Base-by-base conservation (phyloP, 202 grass and related monocot species). In the Bolboschoenoplectus hybrid region DNA sequence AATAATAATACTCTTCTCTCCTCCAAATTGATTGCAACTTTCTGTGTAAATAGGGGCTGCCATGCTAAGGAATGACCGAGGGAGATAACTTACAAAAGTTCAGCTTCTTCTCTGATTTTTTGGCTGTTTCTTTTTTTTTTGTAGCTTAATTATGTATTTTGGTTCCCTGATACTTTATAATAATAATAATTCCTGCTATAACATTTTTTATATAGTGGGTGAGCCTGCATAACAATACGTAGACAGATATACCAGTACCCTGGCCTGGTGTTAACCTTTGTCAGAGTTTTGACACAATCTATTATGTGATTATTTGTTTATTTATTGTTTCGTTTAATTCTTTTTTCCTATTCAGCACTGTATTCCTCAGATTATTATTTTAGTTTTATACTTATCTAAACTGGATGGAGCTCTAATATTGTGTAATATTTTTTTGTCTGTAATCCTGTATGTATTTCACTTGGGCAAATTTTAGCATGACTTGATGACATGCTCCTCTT, bases 141-240 rank as follows among this genome's bases (percentile, higher is more conserved):
- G 56, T 63, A 61, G 61, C 64, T 43, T 46, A 17, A 19, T 64
- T 32, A 12, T 74, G 70, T 80, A 60, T 56, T 79, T 78, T 56
- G 9, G 34, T 78, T 78, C 1, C 9, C 0, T 58, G 74, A 40
- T 58, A 5, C 75, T 80, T n/a, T 60, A 80, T 80, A 40, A 80
- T 39, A 38, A 77, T 57, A 79, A 57, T 79, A 80, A 58, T 60
- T 58, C 14, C 35, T 41, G 74, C 52, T 60, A 40, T 58, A 58
- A 58, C 14, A 9, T 79, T 79, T 79, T 79, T 78, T 16, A n/a
- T 79, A 10, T 79, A 9, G 74, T 79, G 51, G 74, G 74, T 79
- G n/a, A 58, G 52, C 52, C 14, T 80, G 16, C 34, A 78, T 57
- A 80, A 58, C 75, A 19, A 60, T 41, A 38, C 74, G 38, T 78